These are phyloP conservation scores for Starmerella khaoyaiensis DNA, from an alignment of 805 yeast genomes.

Conservation along the genomic window DNA sequence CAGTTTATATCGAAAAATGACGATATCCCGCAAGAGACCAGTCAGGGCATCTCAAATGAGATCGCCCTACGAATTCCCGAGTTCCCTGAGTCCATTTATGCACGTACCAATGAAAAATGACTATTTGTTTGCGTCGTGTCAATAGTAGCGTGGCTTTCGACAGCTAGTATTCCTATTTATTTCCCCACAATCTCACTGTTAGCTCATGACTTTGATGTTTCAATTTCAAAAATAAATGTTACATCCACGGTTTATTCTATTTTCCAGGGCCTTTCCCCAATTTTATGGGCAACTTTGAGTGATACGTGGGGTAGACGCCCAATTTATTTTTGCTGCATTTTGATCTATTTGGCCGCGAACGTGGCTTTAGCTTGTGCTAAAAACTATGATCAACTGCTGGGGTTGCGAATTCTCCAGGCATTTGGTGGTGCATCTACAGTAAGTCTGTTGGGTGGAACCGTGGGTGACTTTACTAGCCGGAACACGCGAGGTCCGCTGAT, in stretches of 20 bases:
- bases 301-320: slow-evolving; percentile 68
- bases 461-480: slow-evolving; percentile 59
- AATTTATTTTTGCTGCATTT: slow-evolving; percentile 40
- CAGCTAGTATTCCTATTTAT: slow-evolving; percentile 64
- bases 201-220: slow-evolving; percentile 40
- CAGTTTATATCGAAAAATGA: background rate
- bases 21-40: too few relatives aligned
- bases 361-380: slow-evolving; percentile 51
- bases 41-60: too few relatives aligned
- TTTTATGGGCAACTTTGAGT: slow-evolving; percentile 52
- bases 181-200: slow-evolving; percentile 61
- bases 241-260: slow-evolving; percentile 66
- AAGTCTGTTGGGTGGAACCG: slow-evolving; percentile 54
- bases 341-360: slow-evolving; percentile 47
- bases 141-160: slow-evolving; percentile 30
- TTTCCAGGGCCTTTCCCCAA: slow-evolving; percentile 67
- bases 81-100: slow-evolving; percentile 13
- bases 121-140: slow-evolving; percentile 11
- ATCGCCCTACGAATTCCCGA: too few relatives aligned
- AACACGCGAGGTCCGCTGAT: slow-evolving; percentile 57
- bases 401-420: slow-evolving; percentile 64
- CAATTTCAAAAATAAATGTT: slow-evolving; percentile 48
- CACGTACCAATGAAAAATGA: slow-evolving; percentile 12
- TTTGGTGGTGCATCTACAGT: slow-evolving; percentile 65
- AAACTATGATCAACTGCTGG: slow-evolving; percentile 47